Evolutionary conservation across 1,139 yeast genomes (phyloP).

Genomic region (Geotrichum bryndzae): DNA sequence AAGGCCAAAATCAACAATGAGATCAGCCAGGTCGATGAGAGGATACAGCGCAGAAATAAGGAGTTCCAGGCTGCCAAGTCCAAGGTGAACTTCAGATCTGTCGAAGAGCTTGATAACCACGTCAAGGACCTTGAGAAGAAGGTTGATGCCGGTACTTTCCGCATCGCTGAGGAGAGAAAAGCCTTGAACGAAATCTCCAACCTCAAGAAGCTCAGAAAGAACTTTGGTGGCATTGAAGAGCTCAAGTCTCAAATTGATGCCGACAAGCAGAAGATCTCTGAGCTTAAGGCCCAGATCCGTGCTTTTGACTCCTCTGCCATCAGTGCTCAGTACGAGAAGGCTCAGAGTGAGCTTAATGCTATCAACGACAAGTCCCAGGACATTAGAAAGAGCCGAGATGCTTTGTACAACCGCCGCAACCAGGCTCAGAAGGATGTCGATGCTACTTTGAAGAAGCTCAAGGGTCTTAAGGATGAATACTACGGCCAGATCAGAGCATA

Average conservation of each 20-base stretch:
- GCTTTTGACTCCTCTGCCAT: conserved; percentile 58
- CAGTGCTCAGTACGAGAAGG: conserved; percentile 48
- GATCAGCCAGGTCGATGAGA: conserved; percentile 63
- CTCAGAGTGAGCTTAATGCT: conserved; percentile 57
- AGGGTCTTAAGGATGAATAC: conserved; percentile 44
- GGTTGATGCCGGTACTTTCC: conserved; percentile 78
- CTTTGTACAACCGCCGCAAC: conserved; percentile 59
- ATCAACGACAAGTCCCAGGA: conserved; percentile 57
- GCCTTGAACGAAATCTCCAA: conserved; percentile 78
- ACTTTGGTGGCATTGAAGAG: conserved; percentile 66
- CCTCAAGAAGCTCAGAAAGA: conserved; percentile 76
- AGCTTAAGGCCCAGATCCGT: conserved; percentile 63
- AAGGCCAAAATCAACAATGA: conserved; percentile 66
- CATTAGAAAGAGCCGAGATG: conserved; percentile 60
- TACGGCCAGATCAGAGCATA: conserved; percentile 31
- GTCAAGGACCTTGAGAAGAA: conserved; percentile 57
- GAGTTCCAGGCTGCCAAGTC: conserved; percentile 70
- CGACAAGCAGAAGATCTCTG: conserved; percentile 71
- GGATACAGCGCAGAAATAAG: conserved; percentile 66
- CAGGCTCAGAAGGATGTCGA: conserved; percentile 66
- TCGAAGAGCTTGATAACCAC: conserved; percentile 52
- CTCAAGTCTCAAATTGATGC: conserved; percentile 75
- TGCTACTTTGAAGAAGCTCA: conserved; percentile 54
- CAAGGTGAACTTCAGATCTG: conserved; percentile 62
- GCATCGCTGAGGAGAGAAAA: conserved; percentile 88